A percentile compares a stretch with the other conserved stretches of the same genome.
phyloP scores from a whole-genome alignment of 2,329 filamentous ascomycete species.

The Exophiala sideris region DNA sequence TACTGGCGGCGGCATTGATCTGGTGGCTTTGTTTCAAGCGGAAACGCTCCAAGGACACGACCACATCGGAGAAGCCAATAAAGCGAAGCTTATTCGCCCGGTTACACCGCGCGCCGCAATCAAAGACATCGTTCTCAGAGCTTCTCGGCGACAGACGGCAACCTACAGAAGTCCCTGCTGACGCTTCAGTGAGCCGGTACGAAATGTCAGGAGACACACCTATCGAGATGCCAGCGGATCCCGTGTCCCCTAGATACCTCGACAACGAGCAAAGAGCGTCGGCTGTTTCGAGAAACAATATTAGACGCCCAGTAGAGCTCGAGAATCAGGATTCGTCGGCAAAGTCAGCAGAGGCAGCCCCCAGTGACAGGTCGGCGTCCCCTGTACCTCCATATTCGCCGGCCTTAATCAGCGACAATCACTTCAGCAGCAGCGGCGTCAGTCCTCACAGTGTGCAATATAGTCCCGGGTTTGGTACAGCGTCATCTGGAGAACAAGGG shows the following conservation, averaged over 20 bases:
- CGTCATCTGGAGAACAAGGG: constrained; percentile 23
- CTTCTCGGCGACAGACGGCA: constrained; percentile 29
- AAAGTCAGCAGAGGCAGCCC: constrained; percentile 19
- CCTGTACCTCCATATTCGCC: constrained; percentile 29
- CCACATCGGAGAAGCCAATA: constrained; percentile 15
- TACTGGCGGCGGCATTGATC: constrained; percentile 18
- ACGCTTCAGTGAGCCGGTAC: constrained; percentile 25
- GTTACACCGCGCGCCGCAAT: constrained; percentile 15
- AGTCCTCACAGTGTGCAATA: constrained; percentile 24
- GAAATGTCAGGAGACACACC: constrained; percentile 24
- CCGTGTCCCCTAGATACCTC: constrained; percentile 24
- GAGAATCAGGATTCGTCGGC: constrained; percentile 16
- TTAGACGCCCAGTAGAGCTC: constrained; percentile 23
- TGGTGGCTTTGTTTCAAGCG: constrained; percentile 24
- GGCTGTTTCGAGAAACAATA: constrained; percentile 19
- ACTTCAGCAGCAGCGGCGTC: constrained; percentile 19
- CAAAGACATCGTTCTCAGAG: constrained; percentile 27
- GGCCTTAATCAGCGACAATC: constrained; percentile 14
- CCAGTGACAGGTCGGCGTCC: constrained; percentile 18
- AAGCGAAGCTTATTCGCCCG: constrained; percentile 15
- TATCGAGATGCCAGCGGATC: constrained; percentile 28
- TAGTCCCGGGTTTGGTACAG: constrained; percentile 23
- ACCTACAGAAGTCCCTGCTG: constrained; percentile 29
- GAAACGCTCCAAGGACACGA: constrained; percentile 1
- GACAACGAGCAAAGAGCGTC: constrained; percentile 7